Conservation (phyloP, 176 grass and related monocot species). For the Triticum aestivum region IWGSC_CS_RefSeq_v2.1 NC_057801.1:591581208-591581707, state of each 20-base stretch:
- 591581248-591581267: conserved; percentile 42
- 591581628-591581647: conserved; percentile 57
- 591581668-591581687: conserved; percentile 63
- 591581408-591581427: conserved; percentile 47
- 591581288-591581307: conserved; percentile 49
- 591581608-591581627: conserved; percentile 41
- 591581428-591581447: conserved; percentile 53
- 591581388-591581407: conserved; percentile 27
- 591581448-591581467: background rate
- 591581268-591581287: conserved; percentile 62
- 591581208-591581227: conserved; percentile 67
- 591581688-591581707: conserved; percentile 75
- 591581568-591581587: conserved; percentile 63
- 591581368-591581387: conserved; percentile 46
- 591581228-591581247: conserved; percentile 64
- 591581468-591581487: conserved; percentile 50
- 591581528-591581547: conserved; percentile 62
- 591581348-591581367: conserved; percentile 59
- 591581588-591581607: conserved; percentile 53
- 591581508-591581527: conserved; percentile 69
- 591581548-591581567: conserved; percentile 62
- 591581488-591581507: conserved; percentile 57
- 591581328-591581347: conserved; percentile 51
- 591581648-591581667: conserved; percentile 60
- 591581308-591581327: conserved; percentile 28